These are phyloP conservation scores for Staphylotrichum tortipilum DNA, from an alignment of 495 filamentous ascomycete species.

Conservation along the genomic window DNA sequence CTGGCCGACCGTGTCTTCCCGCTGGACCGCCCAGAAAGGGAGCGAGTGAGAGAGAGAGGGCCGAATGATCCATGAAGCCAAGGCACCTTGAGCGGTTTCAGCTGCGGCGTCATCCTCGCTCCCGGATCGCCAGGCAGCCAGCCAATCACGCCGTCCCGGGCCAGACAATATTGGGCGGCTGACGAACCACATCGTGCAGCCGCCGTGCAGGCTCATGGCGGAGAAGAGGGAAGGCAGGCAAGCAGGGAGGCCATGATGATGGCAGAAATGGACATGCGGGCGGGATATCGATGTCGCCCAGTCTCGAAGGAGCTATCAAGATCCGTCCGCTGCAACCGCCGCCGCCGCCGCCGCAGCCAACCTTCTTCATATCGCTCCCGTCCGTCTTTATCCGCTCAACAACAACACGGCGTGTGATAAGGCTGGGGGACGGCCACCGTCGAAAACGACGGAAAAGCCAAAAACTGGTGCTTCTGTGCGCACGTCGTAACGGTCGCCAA, in stretches of 20 bases:
- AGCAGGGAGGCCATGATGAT: no score
- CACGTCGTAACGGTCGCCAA: neutral
- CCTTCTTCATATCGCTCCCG: conserved; percentile 5
- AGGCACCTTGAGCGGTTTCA: conserved; percentile 20
- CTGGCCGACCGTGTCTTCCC: conserved; percentile 1
- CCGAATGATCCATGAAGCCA: neutral
- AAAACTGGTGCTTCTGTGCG: neutral
- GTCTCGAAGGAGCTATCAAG: conserved; percentile 7
- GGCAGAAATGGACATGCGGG: no score
- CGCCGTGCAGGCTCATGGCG: no score
- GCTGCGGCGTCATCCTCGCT: conserved; percentile 34
- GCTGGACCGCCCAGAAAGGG: no score
- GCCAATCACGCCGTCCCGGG: conserved; percentile 21
- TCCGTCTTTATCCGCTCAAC: conserved; percentile 1
- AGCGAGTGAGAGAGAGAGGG: no score
- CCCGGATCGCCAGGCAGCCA: conserved; percentile 10
- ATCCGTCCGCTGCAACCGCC: conserved; percentile 5
- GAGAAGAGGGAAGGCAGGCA: neutral
- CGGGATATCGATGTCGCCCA: conserved; percentile 3
- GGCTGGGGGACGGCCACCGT: neutral
- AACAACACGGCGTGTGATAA: no score
- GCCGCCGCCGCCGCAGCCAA: no score
- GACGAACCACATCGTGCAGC: conserved; percentile 1
- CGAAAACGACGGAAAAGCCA: no score
- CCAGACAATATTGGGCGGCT: conserved; percentile 15